Evolutionary conservation across 2,329 filamentous ascomycete species (phyloP), one percentile per base, ranked within the genome.

Genomic region (Aspergillus chevalieri): DNA sequence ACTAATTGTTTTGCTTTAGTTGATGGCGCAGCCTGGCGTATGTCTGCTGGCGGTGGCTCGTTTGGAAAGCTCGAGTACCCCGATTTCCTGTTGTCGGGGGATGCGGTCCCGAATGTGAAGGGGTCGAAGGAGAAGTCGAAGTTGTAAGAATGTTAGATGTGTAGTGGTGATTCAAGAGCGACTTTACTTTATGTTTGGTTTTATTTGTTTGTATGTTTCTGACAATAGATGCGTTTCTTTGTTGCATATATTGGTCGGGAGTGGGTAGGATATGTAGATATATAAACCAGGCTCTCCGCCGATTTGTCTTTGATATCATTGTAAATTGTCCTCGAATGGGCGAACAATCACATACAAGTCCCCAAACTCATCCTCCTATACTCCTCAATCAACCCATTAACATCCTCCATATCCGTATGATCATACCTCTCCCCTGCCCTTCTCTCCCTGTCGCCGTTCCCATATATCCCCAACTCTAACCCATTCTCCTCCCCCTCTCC

Each of bases 81-180:
- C 0, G 80, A 83, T 53, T 81, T 83, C 56, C 65, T 84, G 15
- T 69, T 83, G 2, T 76, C 74, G 2, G 79, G 77, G 1, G 65
- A 74, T 12, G 65, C 65, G 2, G 76, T 84, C 3, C 71, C 72
- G n/a, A 81, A 81, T 6, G 81, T 84, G 9, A 78, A 77, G 50
- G 78, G 78, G 48, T 12, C 26, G 10, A 30, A 30, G 10, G 26
- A 30, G 71, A 79, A 78, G 61, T 68, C 76, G 17, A 83, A 82
- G 64, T 45, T 74, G 75, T 48, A 58, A 61, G 14, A 10, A 9
- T 28, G 2, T 28, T 10, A 28, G 26, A 28, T 10, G 8, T 28
- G 26, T 28, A 8, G 2, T 24, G 22, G 6, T 8, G 10, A 14
- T 5, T 38, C 6, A 15, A n/a, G 8, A 15, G 34, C 14, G 14